Evolutionary conservation across 2,329 filamentous ascomycete genomes (phyloP).

Genomic region (Sporothrix schenckii): DNA sequence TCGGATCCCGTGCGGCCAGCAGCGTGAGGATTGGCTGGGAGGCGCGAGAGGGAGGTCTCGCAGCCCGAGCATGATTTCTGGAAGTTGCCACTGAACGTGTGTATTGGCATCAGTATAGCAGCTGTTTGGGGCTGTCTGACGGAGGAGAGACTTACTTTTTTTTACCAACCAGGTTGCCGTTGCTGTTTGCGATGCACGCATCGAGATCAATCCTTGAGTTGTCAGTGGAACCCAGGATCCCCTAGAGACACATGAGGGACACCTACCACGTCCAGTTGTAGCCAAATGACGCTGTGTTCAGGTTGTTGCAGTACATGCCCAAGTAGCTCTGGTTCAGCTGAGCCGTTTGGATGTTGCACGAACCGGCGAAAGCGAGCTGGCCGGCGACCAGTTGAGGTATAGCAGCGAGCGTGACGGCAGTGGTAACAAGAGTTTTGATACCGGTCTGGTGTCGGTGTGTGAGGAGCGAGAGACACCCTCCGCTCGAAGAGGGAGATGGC

Average conservation of each 20-base stretch:
- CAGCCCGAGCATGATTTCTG: constrained; percentile 38
- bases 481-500: neutral
- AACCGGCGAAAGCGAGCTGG: constrained; percentile 39
- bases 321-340: constrained; percentile 43
- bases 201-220: constrained; percentile 45
- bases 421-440: neutral
- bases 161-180: constrained; percentile 36
- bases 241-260: neutral
- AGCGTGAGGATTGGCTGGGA: neutral
- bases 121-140: neutral
- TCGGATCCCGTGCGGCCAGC: constrained; percentile 21
- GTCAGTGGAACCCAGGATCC: neutral
- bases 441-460: neutral
- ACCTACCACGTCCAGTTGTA: constrained; percentile 49
- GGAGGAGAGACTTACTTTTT: constrained; percentile 32
- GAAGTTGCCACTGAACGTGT: constrained; percentile 37
- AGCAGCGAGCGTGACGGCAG: neutral
- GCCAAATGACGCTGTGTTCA: constrained; percentile 42
- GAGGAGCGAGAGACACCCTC: neutral
- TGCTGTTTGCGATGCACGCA: constrained; percentile 40
- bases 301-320: constrained; percentile 48
- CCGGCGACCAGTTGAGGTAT: neutral
- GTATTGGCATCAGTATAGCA: neutral
- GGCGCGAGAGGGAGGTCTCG: constrained; percentile 4
- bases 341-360: constrained; percentile 46